Base-by-base conservation (phyloP, 495 filamentous ascomycete species). In the Penicillium angulare region DNA sequence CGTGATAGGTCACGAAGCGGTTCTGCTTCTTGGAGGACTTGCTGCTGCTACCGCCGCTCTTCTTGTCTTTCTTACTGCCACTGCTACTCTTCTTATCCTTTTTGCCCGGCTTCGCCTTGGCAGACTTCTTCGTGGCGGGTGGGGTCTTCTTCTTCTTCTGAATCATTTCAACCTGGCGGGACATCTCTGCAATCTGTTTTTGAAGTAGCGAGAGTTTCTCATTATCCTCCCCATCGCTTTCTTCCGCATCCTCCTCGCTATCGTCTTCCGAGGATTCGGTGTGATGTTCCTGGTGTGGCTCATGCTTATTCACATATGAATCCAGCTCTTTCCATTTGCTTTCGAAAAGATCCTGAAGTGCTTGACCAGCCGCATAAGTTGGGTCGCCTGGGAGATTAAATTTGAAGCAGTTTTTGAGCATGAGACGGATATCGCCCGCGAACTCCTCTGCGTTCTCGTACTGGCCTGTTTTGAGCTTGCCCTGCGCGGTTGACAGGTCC, bases 391-490 rank as follows among this genome's bases (percentile, higher is more conserved):
- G 69, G 24, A 89, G 86, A 61, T 98, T 98, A 80, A 96, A 98
- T 21, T 86, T 84, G 73, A 80, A 89, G 66, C 92, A 96, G 64
- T 97, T 97, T 48, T 82, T 79, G 61, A 97, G 84, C 50, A 98
- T 92, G 38, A 88, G 79, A 17, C 80, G 80, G 38, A 95, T 79
- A 63, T 98, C 92, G 32, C 70, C 71, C 55, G 95, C 86, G 55
- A 98, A 89, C 29, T 97, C 93, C 66, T 88, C 88, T 5, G 85
- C 79, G 43, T 78, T 89, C 56, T 85, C 80, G 61, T 97, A 97
- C 43, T 88, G 81, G n/a, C 90, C 90, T 6, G 79, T 76, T 47
- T 83, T 81, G 17, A 96, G 76, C 67, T 95, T 96, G 42, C 74
- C 70, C 45, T 76, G 69, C 56, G 95, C 83, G 8, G 90, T 97